Percentiles rank a stretch among this genome's conserved stretches.
Conservation (phyloP, 805 yeast species). For the Alloascoidea africana region DNA sequence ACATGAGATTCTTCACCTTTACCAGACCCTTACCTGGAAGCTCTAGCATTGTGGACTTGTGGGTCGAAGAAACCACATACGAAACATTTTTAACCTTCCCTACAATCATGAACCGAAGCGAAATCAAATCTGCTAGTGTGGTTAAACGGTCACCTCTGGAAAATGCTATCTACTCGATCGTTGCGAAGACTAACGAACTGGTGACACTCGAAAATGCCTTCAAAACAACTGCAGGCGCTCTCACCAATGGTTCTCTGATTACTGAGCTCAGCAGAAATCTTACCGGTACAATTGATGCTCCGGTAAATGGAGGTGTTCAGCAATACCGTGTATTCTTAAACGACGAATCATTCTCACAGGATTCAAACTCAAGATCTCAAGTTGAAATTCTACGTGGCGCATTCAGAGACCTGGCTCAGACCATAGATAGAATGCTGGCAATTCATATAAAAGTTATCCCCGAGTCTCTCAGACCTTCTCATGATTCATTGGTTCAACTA, state of each 20-base stretch:
- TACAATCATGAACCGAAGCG: conserved; percentile 74
- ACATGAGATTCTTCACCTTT: conserved; percentile 53
- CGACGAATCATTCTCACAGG: conserved; percentile 11
- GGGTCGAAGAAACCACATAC: conserved; percentile 82
- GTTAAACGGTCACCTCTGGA: conserved; percentile 68
- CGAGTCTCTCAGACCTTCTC: conserved; percentile 39
- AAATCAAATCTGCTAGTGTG: conserved; percentile 32
- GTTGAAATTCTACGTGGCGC: conserved; percentile 17
- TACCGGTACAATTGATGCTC: conserved; percentile 82
- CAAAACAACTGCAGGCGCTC: conserved; percentile 8
- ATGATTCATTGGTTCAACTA: conserved; percentile 46
- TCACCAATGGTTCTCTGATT: conserved; percentile 1
- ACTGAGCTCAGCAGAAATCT: conserved; percentile 48
- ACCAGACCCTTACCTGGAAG: conserved; percentile 63
- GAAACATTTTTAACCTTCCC: conserved; percentile 71
- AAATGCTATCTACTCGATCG: conserved; percentile 59
- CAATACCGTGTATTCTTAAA: conserved; percentile 60
- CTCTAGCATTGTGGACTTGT: conserved; percentile 53
- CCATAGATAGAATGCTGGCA: conserved; percentile 47
- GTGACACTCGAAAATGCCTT: conserved; percentile 40
- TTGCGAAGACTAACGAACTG: conserved; percentile 57
- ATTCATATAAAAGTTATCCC: conserved; percentile 57
- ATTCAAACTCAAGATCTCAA: not conserved
- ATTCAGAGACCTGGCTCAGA: conserved; percentile 53
- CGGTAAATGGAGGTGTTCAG: conserved; percentile 86